Conservation (phyloP, 2,329 filamentous ascomycete genomes). For the Diaporthe citrichinensis region DNA sequence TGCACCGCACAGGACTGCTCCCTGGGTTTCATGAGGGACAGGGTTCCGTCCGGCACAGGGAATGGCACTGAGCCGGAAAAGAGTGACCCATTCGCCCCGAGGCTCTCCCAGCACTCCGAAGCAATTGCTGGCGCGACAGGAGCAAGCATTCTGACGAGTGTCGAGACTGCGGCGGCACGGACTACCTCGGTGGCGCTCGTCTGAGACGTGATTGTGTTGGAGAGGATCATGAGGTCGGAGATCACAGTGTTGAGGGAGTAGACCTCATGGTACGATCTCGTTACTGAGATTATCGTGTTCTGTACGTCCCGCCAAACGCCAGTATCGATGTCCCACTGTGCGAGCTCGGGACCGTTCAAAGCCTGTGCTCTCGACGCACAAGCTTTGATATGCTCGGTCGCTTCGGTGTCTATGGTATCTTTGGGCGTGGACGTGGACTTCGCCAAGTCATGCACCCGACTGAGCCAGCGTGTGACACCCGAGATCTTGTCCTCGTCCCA, state of each 20-base stretch:
- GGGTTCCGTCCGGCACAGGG: constrained; percentile 68
- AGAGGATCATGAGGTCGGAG: constrained; percentile 86
- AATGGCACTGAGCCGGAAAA: constrained; percentile 67
- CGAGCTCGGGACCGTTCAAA: constrained; percentile 51
- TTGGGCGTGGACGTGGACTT: constrained; percentile 29
- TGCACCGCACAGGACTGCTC: constrained; percentile 76
- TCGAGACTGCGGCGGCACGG: constrained; percentile 63
- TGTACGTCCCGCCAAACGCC: constrained; percentile 77
- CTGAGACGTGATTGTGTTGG: constrained; percentile 74
- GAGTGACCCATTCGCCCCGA: constrained; percentile 58
- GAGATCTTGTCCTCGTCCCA: constrained; percentile 90
- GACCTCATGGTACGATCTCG: constrained; percentile 76
- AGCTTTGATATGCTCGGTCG: constrained; percentile 20
- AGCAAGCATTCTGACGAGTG: constrained; percentile 79
- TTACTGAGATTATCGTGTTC: constrained; percentile 76
- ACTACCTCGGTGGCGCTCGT: constrained; percentile 59
- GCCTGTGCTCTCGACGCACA: constrained; percentile 48
- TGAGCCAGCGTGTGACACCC: constrained; percentile 86
- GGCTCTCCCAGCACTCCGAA: constrained; percentile 82
- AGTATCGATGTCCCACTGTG: constrained; percentile 62
- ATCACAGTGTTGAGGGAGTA: constrained; percentile 87
- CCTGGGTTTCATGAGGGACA: constrained; percentile 64
- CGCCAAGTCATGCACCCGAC: constrained; percentile 74
- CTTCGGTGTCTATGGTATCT: background rate
- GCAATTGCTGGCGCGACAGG: constrained; percentile 85